A percentile compares a stretch with the other conserved stretches of the same genome.
Conservation (phyloP, 2,329 filamentous ascomycete genomes). For the Geosmithia flava region DNA sequence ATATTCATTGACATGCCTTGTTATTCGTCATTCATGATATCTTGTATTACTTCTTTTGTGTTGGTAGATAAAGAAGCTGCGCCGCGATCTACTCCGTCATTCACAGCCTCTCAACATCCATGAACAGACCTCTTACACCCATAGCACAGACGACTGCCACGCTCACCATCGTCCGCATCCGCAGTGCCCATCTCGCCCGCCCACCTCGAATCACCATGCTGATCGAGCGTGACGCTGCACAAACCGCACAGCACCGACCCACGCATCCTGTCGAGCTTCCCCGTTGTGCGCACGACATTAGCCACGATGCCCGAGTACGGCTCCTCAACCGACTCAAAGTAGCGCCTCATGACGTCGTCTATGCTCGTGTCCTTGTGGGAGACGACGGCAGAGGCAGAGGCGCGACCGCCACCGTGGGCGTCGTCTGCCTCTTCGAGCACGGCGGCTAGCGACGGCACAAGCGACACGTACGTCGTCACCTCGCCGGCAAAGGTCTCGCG, state of each 20-base stretch:
- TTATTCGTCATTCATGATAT: too few species aligned
- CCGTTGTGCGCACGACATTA: constrained; percentile 88
- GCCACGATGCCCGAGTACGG: constrained; percentile 86
- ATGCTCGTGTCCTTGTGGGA: constrained; percentile 74
- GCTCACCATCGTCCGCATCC: constrained; percentile 11
- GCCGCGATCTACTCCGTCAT: too few species aligned
- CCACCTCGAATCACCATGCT: constrained; percentile 50
- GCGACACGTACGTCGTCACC: constrained; percentile 51
- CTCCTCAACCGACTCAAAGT: constrained; percentile 70
- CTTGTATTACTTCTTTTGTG: too few species aligned
- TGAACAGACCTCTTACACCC: constrained; percentile 57
- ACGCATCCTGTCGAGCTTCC: constrained; percentile 52
- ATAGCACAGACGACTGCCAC: constrained; percentile 44
- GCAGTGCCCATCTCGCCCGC: constrained; percentile 45
- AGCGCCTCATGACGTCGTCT: constrained; percentile 78
- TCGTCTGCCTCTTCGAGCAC: constrained; percentile 11
- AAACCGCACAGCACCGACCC: constrained; percentile 41
- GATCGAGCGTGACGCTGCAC: constrained; percentile 57
- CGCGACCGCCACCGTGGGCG: constrained; percentile 23
- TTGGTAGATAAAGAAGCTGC: too few species aligned
- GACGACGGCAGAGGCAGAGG: constrained; percentile 25
- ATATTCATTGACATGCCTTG: too few species aligned
- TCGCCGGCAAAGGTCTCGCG: constrained; percentile 80
- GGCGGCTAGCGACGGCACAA: constrained; percentile 38
- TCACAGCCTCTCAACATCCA: constrained; percentile 18